Base-by-base conservation (phyloP, 2,329 filamentous ascomycete genomes). In the Septoria petroselini region DNA sequence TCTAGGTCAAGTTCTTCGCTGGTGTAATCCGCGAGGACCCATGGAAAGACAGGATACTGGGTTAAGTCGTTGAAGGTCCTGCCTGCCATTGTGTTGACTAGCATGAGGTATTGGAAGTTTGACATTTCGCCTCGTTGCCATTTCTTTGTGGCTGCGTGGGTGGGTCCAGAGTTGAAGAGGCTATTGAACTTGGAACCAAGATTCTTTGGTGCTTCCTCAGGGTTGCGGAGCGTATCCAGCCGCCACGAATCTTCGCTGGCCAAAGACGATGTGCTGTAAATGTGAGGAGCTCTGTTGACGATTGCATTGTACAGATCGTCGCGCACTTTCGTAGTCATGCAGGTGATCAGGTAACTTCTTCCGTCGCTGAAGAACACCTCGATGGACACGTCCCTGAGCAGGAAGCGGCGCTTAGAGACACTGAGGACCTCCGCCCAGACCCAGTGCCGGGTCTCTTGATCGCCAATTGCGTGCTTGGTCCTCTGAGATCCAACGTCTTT, bases 51-150 rank as follows among this genome's bases (percentile, higher is more conserved):
- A 0, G 93, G 93, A 63, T 98, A 98, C 63, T 98, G 94, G 0
- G 93, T 98, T 14, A 98, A 76, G 65, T 98, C 93, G 65, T 98
- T 98, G 73, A 98, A 98, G 0, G 93, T 97, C 44, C 93, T 79
- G 2, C 93, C 93, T 21, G 94, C 94, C 80, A 98, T 88, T 0
- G 93, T 97, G 65, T 98, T 98, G 64, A 98, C 84, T 53, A 96
- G 83, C 91, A 98, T 98, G 29, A 98, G 79, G 65, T 98, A 98
- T 69, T 97, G 90, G 63, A 98, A 98, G 68, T 98, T 98, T 11
- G 91, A 97, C 41, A 97, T 89, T 63, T 98, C 93, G 9, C 94
- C 93, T 65, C 84, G 86, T 52, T 93, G 80, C 93, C 93, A 98
- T 67, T 84, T 85, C 58, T 86, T 85, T 63, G 93, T 95, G 7